A percentile compares a stretch with the other conserved stretches of the same genome.
phyloP scores from a whole-genome alignment of 352 stramenopile species.

The Phytophthora pluvialis region DNA sequence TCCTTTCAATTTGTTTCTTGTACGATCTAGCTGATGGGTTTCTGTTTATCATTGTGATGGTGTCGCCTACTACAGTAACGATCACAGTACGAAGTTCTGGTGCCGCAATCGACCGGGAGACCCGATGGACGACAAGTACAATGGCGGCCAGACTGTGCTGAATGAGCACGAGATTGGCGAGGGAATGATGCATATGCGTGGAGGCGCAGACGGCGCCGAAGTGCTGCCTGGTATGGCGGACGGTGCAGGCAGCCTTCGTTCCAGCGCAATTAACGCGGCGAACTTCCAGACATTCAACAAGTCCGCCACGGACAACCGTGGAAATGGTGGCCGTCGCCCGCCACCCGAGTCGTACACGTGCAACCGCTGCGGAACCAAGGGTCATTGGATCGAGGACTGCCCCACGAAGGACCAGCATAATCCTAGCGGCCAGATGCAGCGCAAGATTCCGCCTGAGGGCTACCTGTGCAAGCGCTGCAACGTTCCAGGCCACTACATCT shows the following conservation, averaged over 20 bases:
- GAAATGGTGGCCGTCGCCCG: slow-evolving; percentile 49
- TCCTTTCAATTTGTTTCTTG: not conserved
- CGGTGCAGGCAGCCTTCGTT: slow-evolving; percentile 57
- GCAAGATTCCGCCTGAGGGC: slow-evolving; percentile 68
- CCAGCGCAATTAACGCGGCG: slow-evolving; percentile 71
- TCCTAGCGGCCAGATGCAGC: slow-evolving; percentile 36
- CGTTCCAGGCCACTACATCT: slow-evolving; percentile 86
- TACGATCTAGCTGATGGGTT: slow-evolving; percentile 5
- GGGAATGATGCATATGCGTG: slow-evolving; percentile 32
- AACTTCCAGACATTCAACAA: slow-evolving; percentile 78
- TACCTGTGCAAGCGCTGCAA: slow-evolving; percentile 91
- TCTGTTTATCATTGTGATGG: slow-evolving; percentile 1
- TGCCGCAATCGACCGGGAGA: slow-evolving; percentile 94
- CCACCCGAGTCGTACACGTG: slow-evolving; percentile 88
- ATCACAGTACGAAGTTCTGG: slow-evolving; percentile 99
- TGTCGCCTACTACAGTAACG: slow-evolving; percentile 72
- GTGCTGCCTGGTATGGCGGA: slow-evolving; percentile 78
- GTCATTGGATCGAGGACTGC: slow-evolving; percentile 90
- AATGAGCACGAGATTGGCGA: slow-evolving; percentile 68
- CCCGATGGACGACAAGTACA: slow-evolving; percentile 92
- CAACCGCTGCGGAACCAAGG: slow-evolving; percentile 86
- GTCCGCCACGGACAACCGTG: slow-evolving; percentile 35
- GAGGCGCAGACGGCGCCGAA: slow-evolving; percentile 41
- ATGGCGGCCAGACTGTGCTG: slow-evolving; percentile 73
- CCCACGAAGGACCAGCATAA: slow-evolving; percentile 79